Percentiles rank a stretch among this genome's conserved stretches.
Evolutionary conservation across 2,329 filamentous ascomycete species (phyloP).

Genomic region (Ascochyta clinopodiicola): DNA sequence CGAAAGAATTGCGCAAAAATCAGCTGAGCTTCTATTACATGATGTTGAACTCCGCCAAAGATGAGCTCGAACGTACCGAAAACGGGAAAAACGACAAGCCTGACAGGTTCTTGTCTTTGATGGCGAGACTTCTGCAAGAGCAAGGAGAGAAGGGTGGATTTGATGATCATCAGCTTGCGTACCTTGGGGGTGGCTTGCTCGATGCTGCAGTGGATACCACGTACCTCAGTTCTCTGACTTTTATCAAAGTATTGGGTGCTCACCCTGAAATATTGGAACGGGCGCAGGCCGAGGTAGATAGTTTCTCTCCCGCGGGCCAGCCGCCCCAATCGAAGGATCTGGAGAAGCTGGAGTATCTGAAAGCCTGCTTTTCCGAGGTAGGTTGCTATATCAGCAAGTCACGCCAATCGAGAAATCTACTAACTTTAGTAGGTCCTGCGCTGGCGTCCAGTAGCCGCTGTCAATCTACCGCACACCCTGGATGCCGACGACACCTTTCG

Average conservation of each 20-base stretch:
- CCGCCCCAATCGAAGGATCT: constrained; percentile 32
- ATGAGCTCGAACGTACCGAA: not conserved
- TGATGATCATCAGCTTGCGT: constrained; percentile 24
- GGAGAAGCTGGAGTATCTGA: constrained; percentile 33
- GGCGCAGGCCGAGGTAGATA: constrained; percentile 30
- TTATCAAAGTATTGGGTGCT: constrained; percentile 17
- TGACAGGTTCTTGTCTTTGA: not conserved
- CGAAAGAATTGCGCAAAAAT: not conserved
- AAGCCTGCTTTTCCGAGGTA: constrained; percentile 19
- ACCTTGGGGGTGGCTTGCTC: constrained; percentile 23
- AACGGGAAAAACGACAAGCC: not conserved
- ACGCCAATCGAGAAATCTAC: not conserved
- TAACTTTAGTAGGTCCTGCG: constrained; percentile 37
- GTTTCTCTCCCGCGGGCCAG: constrained; percentile 15
- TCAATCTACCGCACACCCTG: constrained; percentile 54
- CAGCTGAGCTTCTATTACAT: constrained; percentile 1
- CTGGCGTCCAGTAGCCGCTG: constrained; percentile 46
- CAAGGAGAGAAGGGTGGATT: constrained; percentile 16
- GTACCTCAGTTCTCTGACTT: constrained; percentile 10
- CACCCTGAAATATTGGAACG: constrained; percentile 16
- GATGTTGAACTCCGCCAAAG: constrained; percentile 6
- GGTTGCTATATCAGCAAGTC: not conserved
- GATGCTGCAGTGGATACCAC: constrained; percentile 36
- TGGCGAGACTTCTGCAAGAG: not conserved
- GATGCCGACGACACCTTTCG: constrained; percentile 56